Percentiles rank a stretch among this genome's conserved stretches.
These are phyloP conservation scores for Gaertneriomyces sp. DNA, from an alignment of 192 early-diverging fungal species.

Conservation along the genomic window DNA sequence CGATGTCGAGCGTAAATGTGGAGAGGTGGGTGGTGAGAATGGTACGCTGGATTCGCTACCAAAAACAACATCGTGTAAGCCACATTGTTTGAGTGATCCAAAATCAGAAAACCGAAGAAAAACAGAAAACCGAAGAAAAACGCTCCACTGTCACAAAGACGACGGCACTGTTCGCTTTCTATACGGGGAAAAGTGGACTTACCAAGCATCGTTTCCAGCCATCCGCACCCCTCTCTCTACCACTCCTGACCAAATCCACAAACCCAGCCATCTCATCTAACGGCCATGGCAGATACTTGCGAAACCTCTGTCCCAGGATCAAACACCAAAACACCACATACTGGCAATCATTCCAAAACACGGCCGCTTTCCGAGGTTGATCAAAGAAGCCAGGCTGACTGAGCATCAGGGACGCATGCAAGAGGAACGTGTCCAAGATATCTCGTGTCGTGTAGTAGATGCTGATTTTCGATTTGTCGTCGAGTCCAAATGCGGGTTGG, in stretches of 20 bases:
- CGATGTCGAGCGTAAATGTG: conserved; percentile 23
- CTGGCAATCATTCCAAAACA: conserved; percentile 70
- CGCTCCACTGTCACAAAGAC: not conserved
- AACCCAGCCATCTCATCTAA: conserved; percentile 39
- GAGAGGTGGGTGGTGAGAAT: not conserved
- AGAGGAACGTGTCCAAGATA: conserved; percentile 52
- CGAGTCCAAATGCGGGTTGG: not conserved
- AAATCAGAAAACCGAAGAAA: not conserved
- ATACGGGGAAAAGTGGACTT: conserved; percentile 4
- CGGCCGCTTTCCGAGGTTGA: conserved; percentile 45
- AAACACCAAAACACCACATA: conserved; percentile 44
- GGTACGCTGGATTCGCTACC: not conserved
- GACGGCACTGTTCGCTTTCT: not conserved
- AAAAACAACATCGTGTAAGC: not conserved
- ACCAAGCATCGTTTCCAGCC: conserved; percentile 58
- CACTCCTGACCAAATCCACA: conserved; percentile 49
- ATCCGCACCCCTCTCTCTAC: conserved; percentile 47
- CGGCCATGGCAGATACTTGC: conserved; percentile 36
- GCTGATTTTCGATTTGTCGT: conserved; percentile 5
- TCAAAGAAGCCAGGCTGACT: not conserved
- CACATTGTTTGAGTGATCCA: not conserved
- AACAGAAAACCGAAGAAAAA: not conserved
- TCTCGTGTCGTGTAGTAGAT: conserved; percentile 36
- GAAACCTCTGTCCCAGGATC: conserved; percentile 47
- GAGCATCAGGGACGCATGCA: conserved; percentile 45